A percentile compares a stretch with the other conserved stretches of the same genome.
These are phyloP conservation scores for Penicillium freii DNA, from an alignment of 2,329 filamentous ascomycete species.

Conservation along the genomic window DNA sequence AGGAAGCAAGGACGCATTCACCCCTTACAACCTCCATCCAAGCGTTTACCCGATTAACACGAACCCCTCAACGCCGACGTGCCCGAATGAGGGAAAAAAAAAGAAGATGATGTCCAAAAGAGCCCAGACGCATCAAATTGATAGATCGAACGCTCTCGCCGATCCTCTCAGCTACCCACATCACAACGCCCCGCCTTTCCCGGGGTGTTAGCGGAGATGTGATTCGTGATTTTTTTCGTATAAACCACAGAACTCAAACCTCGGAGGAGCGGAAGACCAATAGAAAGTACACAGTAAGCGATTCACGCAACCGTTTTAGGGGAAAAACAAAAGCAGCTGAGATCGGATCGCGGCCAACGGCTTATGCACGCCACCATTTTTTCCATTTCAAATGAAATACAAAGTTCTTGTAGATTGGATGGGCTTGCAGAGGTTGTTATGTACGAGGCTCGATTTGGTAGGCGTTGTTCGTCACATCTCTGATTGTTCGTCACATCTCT, in stretches of 20 bases:
- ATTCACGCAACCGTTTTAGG: background rate
- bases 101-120: background rate
- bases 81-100: background rate
- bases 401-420: background rate
- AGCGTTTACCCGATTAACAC: background rate
- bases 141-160: background rate
- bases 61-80: background rate
- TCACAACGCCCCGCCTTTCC: background rate
- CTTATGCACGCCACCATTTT: slow-evolving; percentile 6
- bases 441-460: background rate
- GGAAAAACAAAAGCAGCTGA: background rate
- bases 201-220: background rate
- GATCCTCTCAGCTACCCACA: background rate
- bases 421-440: background rate
- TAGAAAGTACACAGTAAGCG: background rate
- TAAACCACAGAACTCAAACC: background rate
- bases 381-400: background rate
- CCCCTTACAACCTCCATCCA: background rate
- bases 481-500: background rate
- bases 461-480: background rate
- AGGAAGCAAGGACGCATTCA: background rate
- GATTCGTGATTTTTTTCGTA: background rate
- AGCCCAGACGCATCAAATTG: background rate
- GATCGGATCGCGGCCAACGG: slow-evolving; percentile 8
- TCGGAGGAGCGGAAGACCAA: background rate